Evolutionary conservation across 73 alveolate genomes (phyloP), one percentile per base, ranked within the genome.

Genomic region (Paramecium primaurelia): DNA sequence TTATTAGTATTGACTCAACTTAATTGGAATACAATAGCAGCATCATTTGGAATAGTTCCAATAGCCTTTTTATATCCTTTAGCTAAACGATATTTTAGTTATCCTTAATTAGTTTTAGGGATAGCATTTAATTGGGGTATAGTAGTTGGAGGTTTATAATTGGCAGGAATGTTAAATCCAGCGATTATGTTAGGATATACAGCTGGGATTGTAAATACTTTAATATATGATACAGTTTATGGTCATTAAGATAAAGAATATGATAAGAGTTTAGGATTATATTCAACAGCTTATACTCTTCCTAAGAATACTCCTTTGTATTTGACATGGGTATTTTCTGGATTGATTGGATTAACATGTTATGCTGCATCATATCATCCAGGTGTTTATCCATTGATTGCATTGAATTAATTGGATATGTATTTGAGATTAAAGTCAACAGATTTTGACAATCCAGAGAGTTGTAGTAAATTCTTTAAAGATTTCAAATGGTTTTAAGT

Each of bases 201-300:
- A 18, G 94, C 92, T 6, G 97, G 97, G 14, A 88, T 96, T 1
- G 75, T 93, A 26, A 94, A 98, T 97, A 97, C 99, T 10, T 47
- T 97, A 18, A 93, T 95, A 18, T 97, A 97, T 64, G 99, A 97
- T 80, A 95, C 99, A 11, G 96, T 97, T 30, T 97, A 97, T 95
- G 99, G 97, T 8, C 95, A 89, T 92, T 93, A 96, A 60, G 99
- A 97, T 92, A 96, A 92, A 47, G 88, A 93, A 42, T 90, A 90
- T 87, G 99, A 97, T 88, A 87, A 93, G 59, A 60, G 89, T 68
- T 86, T 97, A 6, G 98, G 98, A 25, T 86, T 96, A 38, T 92
- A 97, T 16, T 86, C 96, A 38, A 92, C 98, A 3, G 97, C 99
- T 44, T 90, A 94, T 40, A 84, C 95, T 12, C 32, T 80, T 22